Conservation (phyloP, 108 stramenopile genomes). For the Chaetoceros muelleri region DNA sequence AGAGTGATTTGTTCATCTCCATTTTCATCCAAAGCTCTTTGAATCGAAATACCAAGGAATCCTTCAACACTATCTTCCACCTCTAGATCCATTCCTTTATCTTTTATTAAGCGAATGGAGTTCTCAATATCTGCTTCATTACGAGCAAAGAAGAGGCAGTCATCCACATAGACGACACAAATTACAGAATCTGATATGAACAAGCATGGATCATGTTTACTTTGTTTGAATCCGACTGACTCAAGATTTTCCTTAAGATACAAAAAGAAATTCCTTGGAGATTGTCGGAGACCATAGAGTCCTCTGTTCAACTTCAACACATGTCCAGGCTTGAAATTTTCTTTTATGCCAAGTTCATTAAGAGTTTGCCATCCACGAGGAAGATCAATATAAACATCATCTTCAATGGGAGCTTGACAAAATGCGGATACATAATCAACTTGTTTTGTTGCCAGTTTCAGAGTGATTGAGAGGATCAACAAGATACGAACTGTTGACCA, state of each 20-base stretch:
- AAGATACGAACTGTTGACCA: conserved; percentile 28
- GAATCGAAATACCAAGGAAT: conserved; percentile 33
- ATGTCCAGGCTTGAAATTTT: conserved; percentile 13
- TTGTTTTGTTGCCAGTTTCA: conserved; percentile 3
- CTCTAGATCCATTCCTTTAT: conserved; percentile 14
- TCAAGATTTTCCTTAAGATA: conserved; percentile 11
- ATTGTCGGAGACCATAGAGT: conserved; percentile 22
- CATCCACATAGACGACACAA: conserved; percentile 32
- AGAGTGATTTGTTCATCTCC: conserved; percentile 11
- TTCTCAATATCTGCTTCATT: conserved; percentile 6
- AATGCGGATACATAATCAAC: conserved; percentile 26
- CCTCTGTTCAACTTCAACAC: conserved; percentile 17
- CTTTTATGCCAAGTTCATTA: no score
- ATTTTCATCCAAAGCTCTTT: conserved; percentile 26
- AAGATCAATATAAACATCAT: conserved; percentile 11
- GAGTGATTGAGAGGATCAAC: conserved; percentile 7
- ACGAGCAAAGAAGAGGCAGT: conserved; percentile 4
- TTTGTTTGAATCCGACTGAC: conserved; percentile 11
- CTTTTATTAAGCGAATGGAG: conserved; percentile 4
- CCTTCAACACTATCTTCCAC: conserved; percentile 22
- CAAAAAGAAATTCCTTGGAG: conserved; percentile 18
- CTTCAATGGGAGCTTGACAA: conserved; percentile 16
- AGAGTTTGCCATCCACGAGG: conserved; percentile 8
- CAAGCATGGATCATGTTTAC: conserved; percentile 29
- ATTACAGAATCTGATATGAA: conserved; percentile 15